phyloP scores from a whole-genome alignment of 176 grass and related monocot genomes.

The Eremochloa ophiuroides region DNA sequence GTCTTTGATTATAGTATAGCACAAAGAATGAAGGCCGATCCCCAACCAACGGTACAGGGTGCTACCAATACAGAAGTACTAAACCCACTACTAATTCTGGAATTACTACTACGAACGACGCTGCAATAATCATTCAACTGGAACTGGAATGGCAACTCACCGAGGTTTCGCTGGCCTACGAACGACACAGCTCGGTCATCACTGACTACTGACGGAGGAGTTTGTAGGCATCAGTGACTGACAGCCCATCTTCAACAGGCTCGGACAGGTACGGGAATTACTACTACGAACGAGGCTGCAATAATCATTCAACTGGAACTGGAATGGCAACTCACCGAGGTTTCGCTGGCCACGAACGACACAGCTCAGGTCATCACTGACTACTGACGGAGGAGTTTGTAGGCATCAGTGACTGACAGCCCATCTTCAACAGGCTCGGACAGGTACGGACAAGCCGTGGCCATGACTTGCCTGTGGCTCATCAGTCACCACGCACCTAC shows the following conservation, averaged over 20 bases:
- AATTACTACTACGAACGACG: no score
- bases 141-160: not conserved
- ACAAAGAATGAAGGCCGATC: not conserved
- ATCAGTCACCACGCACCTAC: no score
- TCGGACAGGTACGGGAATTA: no score
- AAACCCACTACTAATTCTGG: no score
- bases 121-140: not conserved
- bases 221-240: not conserved
- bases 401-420: not conserved
- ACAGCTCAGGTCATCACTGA: conserved; percentile 5
- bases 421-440: no score
- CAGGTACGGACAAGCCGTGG: no score
- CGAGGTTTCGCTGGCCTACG: not conserved
- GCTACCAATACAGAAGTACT: not conserved
- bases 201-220: not conserved
- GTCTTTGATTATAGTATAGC: not conserved
- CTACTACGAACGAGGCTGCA: no score
- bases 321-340: not conserved
- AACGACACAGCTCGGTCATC: not conserved
- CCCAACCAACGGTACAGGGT: not conserved
- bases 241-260: not conserved
- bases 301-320: not conserved
- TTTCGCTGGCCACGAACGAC: not conserved
- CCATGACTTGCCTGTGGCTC: no score
- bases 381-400: not conserved